Conservation (phyloP, 345 rosid species). For the Melastoma malabathricum region DNA sequence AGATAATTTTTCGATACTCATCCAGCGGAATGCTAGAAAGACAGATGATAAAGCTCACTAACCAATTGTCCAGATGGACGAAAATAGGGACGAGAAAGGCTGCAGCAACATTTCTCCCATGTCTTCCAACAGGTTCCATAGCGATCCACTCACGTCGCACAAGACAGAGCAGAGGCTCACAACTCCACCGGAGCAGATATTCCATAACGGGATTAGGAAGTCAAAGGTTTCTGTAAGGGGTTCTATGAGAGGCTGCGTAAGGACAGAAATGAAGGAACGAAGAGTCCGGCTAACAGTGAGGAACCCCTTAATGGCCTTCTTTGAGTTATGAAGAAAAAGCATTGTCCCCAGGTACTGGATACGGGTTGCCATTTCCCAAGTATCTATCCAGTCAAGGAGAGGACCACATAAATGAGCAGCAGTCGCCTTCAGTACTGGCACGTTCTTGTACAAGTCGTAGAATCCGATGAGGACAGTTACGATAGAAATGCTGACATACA, state of each 20-base stretch:
- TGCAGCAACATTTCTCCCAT: conserved; percentile 35
- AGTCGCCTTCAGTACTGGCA: conserved; percentile 87
- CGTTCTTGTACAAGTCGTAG: conserved; percentile 91
- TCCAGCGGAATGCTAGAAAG: too few relatives aligned
- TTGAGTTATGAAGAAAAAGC: conserved; percentile 79
- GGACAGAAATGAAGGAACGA: conserved; percentile 50
- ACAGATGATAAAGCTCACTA: conserved; percentile 9
- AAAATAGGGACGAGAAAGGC: conserved; percentile 46
- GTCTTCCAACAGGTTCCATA: conserved; percentile 31
- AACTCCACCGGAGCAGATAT: conserved; percentile 27
- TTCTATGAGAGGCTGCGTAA: conserved; percentile 43
- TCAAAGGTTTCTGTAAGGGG: conserved; percentile 33
- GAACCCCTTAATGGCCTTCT: conserved; percentile 74
- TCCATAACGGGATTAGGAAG: conserved; percentile 59
- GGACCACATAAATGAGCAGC: conserved; percentile 88
- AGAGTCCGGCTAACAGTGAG: conserved; percentile 32
- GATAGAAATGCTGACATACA: conserved; percentile 62
- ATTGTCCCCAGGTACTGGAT: conserved; percentile 95
- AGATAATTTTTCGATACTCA: not conserved
- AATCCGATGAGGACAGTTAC: conserved; percentile 84
- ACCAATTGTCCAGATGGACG: conserved; percentile 50
- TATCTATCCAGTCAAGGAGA: conserved; percentile 86
- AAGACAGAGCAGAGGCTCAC: conserved; percentile 38
- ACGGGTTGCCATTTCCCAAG: conserved; percentile 95
- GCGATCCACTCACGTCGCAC: conserved; percentile 34